Base-by-base conservation (phyloP, 257 asterid genomes). In the Ocimum tenuiflorum region DNA sequence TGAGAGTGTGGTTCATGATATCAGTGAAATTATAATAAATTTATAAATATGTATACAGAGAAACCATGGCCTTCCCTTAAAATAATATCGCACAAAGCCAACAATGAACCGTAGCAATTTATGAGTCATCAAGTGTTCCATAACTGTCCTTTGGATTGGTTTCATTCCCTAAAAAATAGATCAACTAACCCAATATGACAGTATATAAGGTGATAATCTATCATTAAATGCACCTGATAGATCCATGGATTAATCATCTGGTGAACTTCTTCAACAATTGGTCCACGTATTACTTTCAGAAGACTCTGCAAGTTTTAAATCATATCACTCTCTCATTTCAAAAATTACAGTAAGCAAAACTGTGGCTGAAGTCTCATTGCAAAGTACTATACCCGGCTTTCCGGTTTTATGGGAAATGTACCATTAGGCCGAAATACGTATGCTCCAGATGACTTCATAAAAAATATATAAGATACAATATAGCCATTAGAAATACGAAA, bases 351-450 rank as follows among this genome's bases (percentile, higher is more conserved):
- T 53, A 24, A 46, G 59, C 15, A 14, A 9, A 42, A 46, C 49
- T 20, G 27, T 20, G 15, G 46, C 60, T 60, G 12, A 27, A 68
- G 17, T 13, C 23, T 64, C 49, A 33, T n/a, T n/a, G n/a, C n/a
- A n/a, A 39, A 47, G 49, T 36, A 45, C 48, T 39, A 14, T 73
- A 87, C 95, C 91, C 77, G 79, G 29, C 56, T 70, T 22, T 74
- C 74, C 14, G 81, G 54, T 50, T 70, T 61, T 41, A 84, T 63
- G 45, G 80, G 70, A 73, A 73, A 79, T 67, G 95, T 69, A 29
- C 85, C 85, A 68, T 81, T 87, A 65, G 95, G 95, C 24, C 91
- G 87, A 76, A 87, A 87, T 51, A 84, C 58, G 54, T 87, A 87
- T 55, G 95, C 95, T 71, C 95, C 95, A 76, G 91, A 79, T 19